Evolutionary conservation across 768 basidiomycete genomes (phyloP).

Genomic region (Macrocybe gigantea): DNA sequence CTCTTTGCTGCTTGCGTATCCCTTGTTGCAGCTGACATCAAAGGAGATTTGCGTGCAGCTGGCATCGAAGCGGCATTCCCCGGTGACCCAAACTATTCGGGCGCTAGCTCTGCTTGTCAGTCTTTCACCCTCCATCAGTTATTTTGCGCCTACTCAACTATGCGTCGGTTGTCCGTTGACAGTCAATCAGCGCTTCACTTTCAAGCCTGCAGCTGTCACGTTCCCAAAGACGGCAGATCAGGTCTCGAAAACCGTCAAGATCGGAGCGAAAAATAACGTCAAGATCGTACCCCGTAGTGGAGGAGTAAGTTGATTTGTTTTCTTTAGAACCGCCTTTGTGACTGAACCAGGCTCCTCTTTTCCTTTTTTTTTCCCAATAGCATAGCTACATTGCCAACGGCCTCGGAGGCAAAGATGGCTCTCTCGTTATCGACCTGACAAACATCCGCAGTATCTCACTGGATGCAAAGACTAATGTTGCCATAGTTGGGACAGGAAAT

Average conservation of each 20-base stretch:
- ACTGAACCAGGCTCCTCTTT: neutral
- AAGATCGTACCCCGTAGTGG: slow-evolving; percentile 34
- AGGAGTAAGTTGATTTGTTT: slow-evolving; percentile 22
- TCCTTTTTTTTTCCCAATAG: slow-evolving; percentile 9
- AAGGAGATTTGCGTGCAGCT: neutral
- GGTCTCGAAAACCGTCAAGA: slow-evolving; percentile 25
- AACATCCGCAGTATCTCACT: slow-evolving; percentile 29
- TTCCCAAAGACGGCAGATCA: slow-evolving; percentile 24
- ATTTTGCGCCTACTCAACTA: neutral
- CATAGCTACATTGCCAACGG: slow-evolving; percentile 42
- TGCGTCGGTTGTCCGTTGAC: neutral
- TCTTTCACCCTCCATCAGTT: neutral
- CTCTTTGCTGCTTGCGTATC: too few relatives aligned
- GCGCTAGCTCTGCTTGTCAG: neutral
- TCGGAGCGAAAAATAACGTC: slow-evolving; percentile 21
- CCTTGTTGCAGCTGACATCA: neutral
- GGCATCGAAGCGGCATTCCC: neutral
- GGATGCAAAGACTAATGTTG: slow-evolving; percentile 19
- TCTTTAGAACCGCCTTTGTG: too few relatives aligned
- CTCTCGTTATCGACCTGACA: slow-evolving; percentile 36
- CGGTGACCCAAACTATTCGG: neutral
- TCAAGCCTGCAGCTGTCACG: slow-evolving; percentile 26
- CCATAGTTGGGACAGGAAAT: slow-evolving; percentile 22
- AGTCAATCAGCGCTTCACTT: slow-evolving; percentile 31
- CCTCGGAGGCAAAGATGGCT: slow-evolving; percentile 33